Percentiles rank a stretch among this genome's conserved stretches.
Conservation (phyloP, 768 basidiomycete species). For the Tremella mesenterica region DNA sequence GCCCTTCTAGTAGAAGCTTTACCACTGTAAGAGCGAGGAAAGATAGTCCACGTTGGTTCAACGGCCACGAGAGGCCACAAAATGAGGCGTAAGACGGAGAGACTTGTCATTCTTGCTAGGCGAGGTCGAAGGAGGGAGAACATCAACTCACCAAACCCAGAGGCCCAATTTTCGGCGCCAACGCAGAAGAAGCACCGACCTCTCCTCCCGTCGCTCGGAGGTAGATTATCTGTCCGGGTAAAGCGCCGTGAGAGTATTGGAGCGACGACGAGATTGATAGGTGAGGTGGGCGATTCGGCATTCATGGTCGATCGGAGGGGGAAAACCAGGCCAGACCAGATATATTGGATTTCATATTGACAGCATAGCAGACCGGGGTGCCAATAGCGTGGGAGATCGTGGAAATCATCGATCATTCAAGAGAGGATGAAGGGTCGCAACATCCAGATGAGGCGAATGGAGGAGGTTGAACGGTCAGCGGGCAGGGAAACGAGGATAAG, state of each 20-base stretch:
- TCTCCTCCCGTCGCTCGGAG: constrained; percentile 98
- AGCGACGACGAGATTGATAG: not conserved
- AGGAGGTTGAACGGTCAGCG: not conserved
- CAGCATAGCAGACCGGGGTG: not conserved
- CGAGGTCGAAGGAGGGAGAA: no score
- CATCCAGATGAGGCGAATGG: not conserved
- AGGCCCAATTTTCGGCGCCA: constrained; percentile 99
- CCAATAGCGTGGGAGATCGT: not conserved
- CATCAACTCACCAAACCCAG: constrained; percentile 83
- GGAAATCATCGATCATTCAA: not conserved
- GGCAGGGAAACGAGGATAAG: not conserved
- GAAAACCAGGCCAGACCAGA: not conserved
- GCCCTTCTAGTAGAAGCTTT: no score
- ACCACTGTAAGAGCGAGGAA: no score
- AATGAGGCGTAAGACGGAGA: no score
- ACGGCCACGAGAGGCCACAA: no score
- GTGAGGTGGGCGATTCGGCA: not conserved
- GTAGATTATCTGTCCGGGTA: constrained; percentile 65
- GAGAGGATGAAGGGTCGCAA: no score
- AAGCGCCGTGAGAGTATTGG: not conserved
- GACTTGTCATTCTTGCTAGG: no score
- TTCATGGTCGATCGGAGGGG: not conserved
- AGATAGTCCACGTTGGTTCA: no score
- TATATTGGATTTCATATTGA: not conserved
- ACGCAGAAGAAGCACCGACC: constrained; percentile 95